Evolutionary conservation across 2,329 filamentous ascomycete genomes (phyloP), one percentile per base, ranked within the genome.

Genomic region (Geosmithia putterillii): DNA sequence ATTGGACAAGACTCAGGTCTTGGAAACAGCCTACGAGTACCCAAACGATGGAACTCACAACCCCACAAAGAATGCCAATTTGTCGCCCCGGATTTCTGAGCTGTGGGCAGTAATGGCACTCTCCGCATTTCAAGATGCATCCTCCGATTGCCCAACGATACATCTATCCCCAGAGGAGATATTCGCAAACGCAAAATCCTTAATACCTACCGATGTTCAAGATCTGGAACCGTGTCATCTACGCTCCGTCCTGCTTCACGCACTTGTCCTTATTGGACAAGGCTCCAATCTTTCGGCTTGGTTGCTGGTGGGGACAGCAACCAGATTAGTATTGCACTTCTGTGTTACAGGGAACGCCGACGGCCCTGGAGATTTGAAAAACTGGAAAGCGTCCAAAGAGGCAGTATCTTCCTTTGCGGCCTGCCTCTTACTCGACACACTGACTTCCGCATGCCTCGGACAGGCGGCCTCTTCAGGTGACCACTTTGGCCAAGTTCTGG

Each of bases 241-340:
- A 6, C 51, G 49, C 38, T 54, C 58, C 4, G 49, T 80, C 4
- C 56, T 81, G 1, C 64, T 82, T 0, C 64, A 86, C 2, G 69
- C 76, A 2, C 60, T 87, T 3, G 62, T 83, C 19, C 76, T 81
- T 37, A 60, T 86, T n/a, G 74, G 73, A 0, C 70, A 71, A 41
- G 67, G 71, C 17, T 67, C 74, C n/a, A 66, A 68, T 28, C 66
- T 66, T 14, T 60, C 72, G 2, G 81, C 83, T 1, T 85, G 82
- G 71, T 55, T 83, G 4, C 57, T 83, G 1, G 65, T 83, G 18
- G 81, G 81, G 1, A 67, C 73, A 46, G 81, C 81, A n/a, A 71
- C 76, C 52, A 71, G 48, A 5, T 48, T 63, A 5, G 63, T 67
- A 10, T 52, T 66, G 4, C 59, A 63, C 19, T 45, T 54, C 18